Evolutionary conservation across 2,329 filamentous ascomycete species (phyloP).

Genomic region (Metarhizium sp.): DNA sequence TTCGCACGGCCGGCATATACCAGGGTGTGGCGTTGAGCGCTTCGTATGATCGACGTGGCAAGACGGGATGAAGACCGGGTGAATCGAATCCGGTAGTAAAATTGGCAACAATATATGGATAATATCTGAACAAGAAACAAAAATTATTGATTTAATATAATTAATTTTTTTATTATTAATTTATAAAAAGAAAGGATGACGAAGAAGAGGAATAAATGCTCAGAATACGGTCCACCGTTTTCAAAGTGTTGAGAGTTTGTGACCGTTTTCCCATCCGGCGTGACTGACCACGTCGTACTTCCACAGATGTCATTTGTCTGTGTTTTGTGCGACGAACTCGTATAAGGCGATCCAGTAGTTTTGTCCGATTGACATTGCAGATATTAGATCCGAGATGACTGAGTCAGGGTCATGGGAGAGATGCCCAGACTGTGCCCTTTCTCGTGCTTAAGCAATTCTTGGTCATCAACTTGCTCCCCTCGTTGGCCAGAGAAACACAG

Average conservation of each 20-base stretch:
- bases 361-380: neutral
- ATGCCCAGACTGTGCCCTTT: too few species aligned
- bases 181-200: neutral
- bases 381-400: neutral
- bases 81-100: neutral
- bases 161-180: neutral
- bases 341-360: neutral
- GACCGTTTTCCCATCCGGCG: neutral
- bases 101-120: too few species aligned
- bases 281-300: neutral
- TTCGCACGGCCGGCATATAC: neutral
- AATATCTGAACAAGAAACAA: too few species aligned
- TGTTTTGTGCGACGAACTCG: neutral
- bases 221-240: neutral
- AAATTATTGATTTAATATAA: neutral
- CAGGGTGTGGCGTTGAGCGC: neutral
- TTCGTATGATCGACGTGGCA: neutral
- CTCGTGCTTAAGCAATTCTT: too few species aligned
- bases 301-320: neutral
- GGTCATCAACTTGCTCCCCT: neutral
- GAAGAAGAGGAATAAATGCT: neutral
- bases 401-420: neutral
- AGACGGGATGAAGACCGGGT: neutral
- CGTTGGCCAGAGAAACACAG: too few species aligned
- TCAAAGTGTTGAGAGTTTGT: neutral